phyloP scores from a whole-genome alignment of 2,329 filamentous ascomycete genomes.

The Talaromyces atroroseus region DNA sequence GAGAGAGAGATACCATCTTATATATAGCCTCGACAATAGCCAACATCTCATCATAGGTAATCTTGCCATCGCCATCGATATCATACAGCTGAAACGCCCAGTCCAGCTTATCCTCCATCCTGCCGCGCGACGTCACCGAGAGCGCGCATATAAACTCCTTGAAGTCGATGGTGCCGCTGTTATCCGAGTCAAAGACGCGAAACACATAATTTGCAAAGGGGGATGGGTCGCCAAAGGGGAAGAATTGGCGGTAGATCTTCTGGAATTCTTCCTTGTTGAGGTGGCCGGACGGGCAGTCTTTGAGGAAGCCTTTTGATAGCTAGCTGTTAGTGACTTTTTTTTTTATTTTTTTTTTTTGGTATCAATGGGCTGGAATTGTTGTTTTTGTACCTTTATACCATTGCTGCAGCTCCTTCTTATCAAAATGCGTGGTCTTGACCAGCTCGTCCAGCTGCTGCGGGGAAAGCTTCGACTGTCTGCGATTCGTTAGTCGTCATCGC shows the following conservation, averaged over 20 bases:
- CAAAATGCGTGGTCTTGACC: conserved; percentile 95
- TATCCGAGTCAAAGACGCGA: conserved; percentile 97
- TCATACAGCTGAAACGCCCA: conserved; percentile 99
- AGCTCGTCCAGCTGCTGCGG: conserved; percentile 93
- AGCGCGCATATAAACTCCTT: conserved; percentile 99
- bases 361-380: no score
- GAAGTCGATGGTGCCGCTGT: conserved; percentile 96
- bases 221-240: conserved; percentile 94
- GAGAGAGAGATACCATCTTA: conserved; percentile 71
- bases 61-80: conserved; percentile 97
- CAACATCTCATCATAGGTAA: conserved; percentile 98
- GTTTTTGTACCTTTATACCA: conserved; percentile 88
- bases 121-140: conserved; percentile 91
- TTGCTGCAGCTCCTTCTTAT: conserved; percentile 99
- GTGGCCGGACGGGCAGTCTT: conserved; percentile 95
- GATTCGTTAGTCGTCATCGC: background rate
- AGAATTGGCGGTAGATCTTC: conserved; percentile 99
- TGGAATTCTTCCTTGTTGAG: conserved; percentile 98
- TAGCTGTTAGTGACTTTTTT: no score
- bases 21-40: conserved; percentile 98
- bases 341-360: no score
- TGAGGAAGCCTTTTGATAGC: conserved; percentile 70
- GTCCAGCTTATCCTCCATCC: conserved; percentile 99
- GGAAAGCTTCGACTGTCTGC: conserved; percentile 94
- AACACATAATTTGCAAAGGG: conserved; percentile 99